These are phyloP conservation scores for Pseudophaeomoniella oleicola DNA, from an alignment of 2,329 filamentous ascomycete genomes.

Conservation along the genomic window DNA sequence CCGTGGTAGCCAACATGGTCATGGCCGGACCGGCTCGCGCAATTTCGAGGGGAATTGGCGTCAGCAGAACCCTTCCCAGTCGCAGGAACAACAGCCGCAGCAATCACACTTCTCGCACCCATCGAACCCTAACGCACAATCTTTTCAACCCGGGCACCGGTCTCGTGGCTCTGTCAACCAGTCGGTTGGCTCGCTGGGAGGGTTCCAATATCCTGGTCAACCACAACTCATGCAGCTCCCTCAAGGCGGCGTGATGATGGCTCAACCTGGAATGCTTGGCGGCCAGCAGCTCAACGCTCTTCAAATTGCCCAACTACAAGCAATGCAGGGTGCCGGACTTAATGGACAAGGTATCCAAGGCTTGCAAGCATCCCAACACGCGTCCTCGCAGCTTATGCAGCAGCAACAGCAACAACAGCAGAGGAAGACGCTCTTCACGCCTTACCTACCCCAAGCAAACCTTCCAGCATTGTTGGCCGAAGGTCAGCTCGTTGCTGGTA, in stretches of 20 bases:
- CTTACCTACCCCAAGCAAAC: constrained; percentile 88
- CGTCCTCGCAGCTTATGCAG: constrained; percentile 44
- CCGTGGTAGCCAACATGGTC: constrained; percentile 57
- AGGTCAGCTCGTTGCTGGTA: constrained; percentile 88
- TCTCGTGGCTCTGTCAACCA: constrained; percentile 71
- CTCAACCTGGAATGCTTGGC: constrained; percentile 63
- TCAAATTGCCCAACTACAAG: constrained; percentile 80
- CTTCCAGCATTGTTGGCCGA: constrained; percentile 80
- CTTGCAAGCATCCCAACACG: constrained; percentile 55
- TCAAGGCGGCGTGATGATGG: constrained; percentile 68
- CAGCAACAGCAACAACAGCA: constrained; percentile 74
- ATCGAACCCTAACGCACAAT: constrained; percentile 53
- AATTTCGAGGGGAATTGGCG: constrained; percentile 99
- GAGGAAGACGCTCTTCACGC: constrained; percentile 95
- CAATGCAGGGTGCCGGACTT: constrained; percentile 78
- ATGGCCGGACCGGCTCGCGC: constrained; percentile 68
- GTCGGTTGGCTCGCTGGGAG: constrained; percentile 68
- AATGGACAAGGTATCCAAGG: constrained; percentile 62
- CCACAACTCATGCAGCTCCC: constrained; percentile 77
- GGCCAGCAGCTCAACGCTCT: constrained; percentile 78
- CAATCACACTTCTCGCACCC: constrained; percentile 53
- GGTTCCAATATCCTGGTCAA: constrained; percentile 80
- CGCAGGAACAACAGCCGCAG: constrained; percentile 34
- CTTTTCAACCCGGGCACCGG: constrained; percentile 88
- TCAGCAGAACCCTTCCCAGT: constrained; percentile 46